phyloP scores from a whole-genome alignment of 345 rosid species.

The Hibiscus syriacus region DNA sequence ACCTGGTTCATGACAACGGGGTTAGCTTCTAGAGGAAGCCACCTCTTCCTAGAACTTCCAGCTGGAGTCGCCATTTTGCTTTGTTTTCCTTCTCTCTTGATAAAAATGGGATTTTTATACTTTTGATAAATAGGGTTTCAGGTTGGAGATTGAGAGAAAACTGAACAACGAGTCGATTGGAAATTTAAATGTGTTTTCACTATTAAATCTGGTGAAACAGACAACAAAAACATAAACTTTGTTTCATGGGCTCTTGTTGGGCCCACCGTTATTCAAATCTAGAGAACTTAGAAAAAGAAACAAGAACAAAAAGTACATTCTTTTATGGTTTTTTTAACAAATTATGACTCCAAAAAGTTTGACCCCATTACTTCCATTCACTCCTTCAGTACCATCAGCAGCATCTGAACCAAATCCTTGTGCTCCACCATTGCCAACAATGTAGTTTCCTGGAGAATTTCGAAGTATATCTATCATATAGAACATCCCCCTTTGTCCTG shows the following conservation, averaged over 20 bases:
- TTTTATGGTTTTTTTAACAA: not conserved
- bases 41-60: conserved; percentile 58
- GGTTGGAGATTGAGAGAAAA: not conserved
- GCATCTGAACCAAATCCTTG: not conserved
- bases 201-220: not conserved
- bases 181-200: not conserved
- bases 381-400: not conserved
- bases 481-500: not conserved
- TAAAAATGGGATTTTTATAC: not conserved
- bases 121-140: not conserved
- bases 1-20: conserved; percentile 99
- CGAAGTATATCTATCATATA: conserved; percentile 15
- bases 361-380: not conserved
- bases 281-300: not conserved
- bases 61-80: conserved; percentile 46
- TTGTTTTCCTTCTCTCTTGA: not conserved
- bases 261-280: not conserved
- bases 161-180: not conserved
- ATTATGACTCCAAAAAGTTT: not conserved
- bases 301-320: not conserved
- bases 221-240: not conserved
- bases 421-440: not conserved
- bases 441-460: not conserved
- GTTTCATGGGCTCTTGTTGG: not conserved
- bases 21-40: conserved; percentile 99